Evolutionary conservation across 805 yeast species (phyloP).

Genomic region (Sungouiella blattae): DNA sequence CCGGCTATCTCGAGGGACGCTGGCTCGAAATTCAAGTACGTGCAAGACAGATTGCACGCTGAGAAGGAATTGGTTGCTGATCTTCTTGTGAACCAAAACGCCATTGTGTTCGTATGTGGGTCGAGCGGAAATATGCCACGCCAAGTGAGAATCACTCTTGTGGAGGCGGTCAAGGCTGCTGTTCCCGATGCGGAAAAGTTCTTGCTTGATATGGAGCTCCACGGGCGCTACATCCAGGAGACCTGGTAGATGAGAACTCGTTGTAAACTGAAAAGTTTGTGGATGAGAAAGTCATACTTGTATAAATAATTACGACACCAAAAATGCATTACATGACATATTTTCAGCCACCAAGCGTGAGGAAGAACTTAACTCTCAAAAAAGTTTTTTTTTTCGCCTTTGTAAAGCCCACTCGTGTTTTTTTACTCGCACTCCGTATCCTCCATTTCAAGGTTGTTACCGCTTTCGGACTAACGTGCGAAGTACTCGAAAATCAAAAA

Average conservation of each 20-base stretch:
- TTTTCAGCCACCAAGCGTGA: too few relatives aligned
- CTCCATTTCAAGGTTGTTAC: not conserved
- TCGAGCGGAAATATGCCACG: slow-evolving; percentile 93
- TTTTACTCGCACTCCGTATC: not conserved
- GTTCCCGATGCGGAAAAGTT: slow-evolving; percentile 45
- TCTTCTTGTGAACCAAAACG: slow-evolving; percentile 51
- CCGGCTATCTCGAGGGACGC: slow-evolving; percentile 48
- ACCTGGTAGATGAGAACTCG: slow-evolving; percentile 52
- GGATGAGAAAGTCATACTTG: too few relatives aligned
- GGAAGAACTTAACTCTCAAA: too few relatives aligned
- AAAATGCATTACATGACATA: too few relatives aligned
- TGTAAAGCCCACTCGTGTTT: not conserved
- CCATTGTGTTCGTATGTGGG: slow-evolving; percentile 80
- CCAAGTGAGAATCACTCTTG: slow-evolving; percentile 78
- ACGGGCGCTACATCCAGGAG: slow-evolving; percentile 75
- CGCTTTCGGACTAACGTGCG: not conserved
- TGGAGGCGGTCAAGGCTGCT: slow-evolving; percentile 52
- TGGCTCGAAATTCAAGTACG: slow-evolving; percentile 51
- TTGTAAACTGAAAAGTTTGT: too few relatives aligned
- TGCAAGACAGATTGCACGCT: slow-evolving; percentile 67
- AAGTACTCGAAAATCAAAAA: not conserved
- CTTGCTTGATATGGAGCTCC: slow-evolving; percentile 57
- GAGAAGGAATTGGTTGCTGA: slow-evolving; percentile 48
- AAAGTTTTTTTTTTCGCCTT: not conserved
- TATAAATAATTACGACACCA: too few relatives aligned